These are phyloP conservation scores for Phytophthora constricta DNA, from an alignment of 352 stramenopile species.

Conservation along the genomic window DNA sequence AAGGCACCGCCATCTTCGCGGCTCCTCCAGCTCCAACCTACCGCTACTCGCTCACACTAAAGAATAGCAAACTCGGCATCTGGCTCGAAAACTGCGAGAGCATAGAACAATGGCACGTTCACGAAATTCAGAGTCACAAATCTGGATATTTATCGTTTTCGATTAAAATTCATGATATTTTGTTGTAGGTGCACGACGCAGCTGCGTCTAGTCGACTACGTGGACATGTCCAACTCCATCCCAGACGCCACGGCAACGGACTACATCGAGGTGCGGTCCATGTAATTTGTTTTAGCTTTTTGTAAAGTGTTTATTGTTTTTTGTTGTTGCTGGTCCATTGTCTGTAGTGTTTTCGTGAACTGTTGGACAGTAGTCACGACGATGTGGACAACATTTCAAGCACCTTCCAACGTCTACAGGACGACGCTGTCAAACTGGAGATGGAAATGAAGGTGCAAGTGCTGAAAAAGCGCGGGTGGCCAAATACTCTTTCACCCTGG, in stretches of 20 bases:
- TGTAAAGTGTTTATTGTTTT: too few species aligned
- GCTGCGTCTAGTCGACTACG: conserved; percentile 6
- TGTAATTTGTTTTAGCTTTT: neutral
- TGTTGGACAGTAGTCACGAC: conserved; percentile 1
- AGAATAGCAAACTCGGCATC: neutral
- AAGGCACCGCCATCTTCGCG: neutral
- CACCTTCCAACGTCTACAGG: conserved; percentile 7
- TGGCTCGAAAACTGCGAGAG: conserved; percentile 1
- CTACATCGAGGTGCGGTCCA: conserved; percentile 6
- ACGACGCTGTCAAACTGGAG: neutral
- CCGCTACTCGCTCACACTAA: neutral
- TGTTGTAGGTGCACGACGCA: conserved; percentile 1
- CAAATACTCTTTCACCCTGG: conserved; percentile 16
- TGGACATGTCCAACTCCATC: conserved; percentile 11
- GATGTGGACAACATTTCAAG: neutral
- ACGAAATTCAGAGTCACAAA: neutral
- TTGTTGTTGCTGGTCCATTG: conserved; percentile 12
- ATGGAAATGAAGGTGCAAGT: conserved; percentile 16
- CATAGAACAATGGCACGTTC: conserved; percentile 1
- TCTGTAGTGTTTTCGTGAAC: conserved; percentile 14
- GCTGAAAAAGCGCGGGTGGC: conserved; percentile 1
- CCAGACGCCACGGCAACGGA: conserved; percentile 6
- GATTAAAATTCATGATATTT: neutral
- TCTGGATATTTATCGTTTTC: neutral
- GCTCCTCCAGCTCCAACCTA: neutral